Base-by-base conservation (phyloP, 768 basidiomycete genomes). In the Lepiota brunneoincarnata region DNA sequence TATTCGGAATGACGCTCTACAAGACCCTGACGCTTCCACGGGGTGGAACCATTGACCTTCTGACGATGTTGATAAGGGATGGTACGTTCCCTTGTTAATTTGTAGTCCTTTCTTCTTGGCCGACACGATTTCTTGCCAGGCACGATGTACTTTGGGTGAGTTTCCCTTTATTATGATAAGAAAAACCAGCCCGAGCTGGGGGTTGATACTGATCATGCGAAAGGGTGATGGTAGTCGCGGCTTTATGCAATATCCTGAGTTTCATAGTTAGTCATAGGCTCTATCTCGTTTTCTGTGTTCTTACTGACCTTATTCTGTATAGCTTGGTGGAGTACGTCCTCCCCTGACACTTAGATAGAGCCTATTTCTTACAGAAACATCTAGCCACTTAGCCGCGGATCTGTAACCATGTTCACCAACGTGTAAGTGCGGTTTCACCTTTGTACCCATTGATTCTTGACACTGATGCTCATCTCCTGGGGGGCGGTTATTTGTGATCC, bases 1-100 rank as follows among this genome's bases (percentile, higher is more conserved):
- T 78, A 2, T 75, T 78, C 46, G 59, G 49, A 17, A 66, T 77
- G 65, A 78, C 76, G 6, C 54, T 76, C 17, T 71, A 68, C 58
- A 76, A 75, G 49, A 65, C 75, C 3, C 58, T 75, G 15, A 58
- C 55, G 7, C 42, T 70, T 2, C 63, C 64, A 1, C 59, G 63
- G 11, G 52, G 51, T 12, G 54, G 58, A 23, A 64, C 60, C 11
- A 51, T 63, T 17, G 63, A 54, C 9, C 51, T 78, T 52, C n/a
- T 75, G 17, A 54, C 54, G 23, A 54, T 74, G 21, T 56, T 78
- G 17, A 47, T 75, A 17, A 68, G 75, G 38, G 75, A 77, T 63
- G 76, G 75, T 75, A 38, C 7, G 43, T 45, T 6, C 5, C 23
- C 14, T 44, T 31, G 6, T 37, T 11, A 39, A 56, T 41, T 5